Base-by-base conservation (phyloP, 2,329 filamentous ascomycete species). In the Clarireedia paspali region DNA sequence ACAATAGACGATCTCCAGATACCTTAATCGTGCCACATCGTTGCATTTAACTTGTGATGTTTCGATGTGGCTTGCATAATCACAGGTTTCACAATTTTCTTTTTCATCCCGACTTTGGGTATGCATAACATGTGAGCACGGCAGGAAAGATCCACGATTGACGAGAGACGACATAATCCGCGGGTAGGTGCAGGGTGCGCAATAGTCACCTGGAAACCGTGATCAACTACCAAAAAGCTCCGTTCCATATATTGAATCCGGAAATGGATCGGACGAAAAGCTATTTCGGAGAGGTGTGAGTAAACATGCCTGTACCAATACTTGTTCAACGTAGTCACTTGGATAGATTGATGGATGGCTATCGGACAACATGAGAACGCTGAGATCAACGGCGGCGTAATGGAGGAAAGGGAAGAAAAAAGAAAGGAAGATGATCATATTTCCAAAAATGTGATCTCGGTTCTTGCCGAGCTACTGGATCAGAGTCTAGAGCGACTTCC, bases 161-260 rank as follows among this genome's bases (percentile, higher is more conserved):
- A 50, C 24, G 40, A 50, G 44, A 23, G 38, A 44, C 46, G 46
- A 42, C 17, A 54, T 44, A 36, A 36, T 34, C 27, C 40, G 23
- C 53, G 53, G 53, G 26, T 50, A 34, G 38, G 12, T 55, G 46
- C 53, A 55, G 40, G 53, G 36, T 42, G 20, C 36, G 38, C 53
- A 50, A 45, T 27, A 55, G 50, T 55, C 53, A 55, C 53, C 53
- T 55, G 47, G 44, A 55, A 50, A 45, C 17, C 53, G 39, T 55
- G 53, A 50, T 30, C 27, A 30, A 30, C 10, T 30, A 9, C 10
- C 27, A 30, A 9, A 30, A 30, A 3, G 5, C 27, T 30, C 38
- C 26, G 44, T 14, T 36, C 17, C 15, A 55, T 39, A 24, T 27
- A 50, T 50, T 45, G 38, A 36, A 20, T 24, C 44, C 27, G 47